Percentiles rank a stretch among this genome's conserved stretches.
Evolutionary conservation across 2,329 filamentous ascomycete genomes (phyloP).

Genomic region (Diplodia mutila): DNA sequence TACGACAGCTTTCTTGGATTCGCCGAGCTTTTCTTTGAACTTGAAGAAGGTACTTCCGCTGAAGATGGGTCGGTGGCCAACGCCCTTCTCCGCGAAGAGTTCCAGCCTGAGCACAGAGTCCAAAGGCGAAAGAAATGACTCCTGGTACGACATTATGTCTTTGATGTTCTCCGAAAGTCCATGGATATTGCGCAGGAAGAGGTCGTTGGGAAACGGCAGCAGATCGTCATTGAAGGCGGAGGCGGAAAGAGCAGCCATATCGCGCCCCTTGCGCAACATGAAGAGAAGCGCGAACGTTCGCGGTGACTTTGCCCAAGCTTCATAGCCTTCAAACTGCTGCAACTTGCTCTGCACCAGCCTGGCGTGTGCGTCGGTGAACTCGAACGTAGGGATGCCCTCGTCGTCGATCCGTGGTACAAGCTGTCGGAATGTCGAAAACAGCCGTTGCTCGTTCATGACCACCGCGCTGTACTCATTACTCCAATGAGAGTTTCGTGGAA

Average conservation of each 20-base stretch:
- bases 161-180: not conserved
- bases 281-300: not conserved
- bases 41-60: not conserved
- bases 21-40: not conserved
- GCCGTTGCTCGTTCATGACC: not conserved
- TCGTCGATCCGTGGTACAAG: not conserved
- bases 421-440: not conserved
- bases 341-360: not conserved
- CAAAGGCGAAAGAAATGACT: not conserved
- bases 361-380: not conserved
- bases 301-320: not conserved
- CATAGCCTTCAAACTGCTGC: not conserved
- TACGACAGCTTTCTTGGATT: not conserved
- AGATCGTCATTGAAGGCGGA: not conserved
- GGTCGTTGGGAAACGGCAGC: not conserved
- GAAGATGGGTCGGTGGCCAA: not conserved
- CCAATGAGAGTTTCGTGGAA: not conserved
- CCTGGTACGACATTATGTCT: not conserved
- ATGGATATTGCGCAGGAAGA: not conserved
- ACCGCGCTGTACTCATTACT: not conserved
- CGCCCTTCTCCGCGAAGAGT: not conserved
- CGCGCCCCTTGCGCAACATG: not conserved
- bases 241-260: not conserved
- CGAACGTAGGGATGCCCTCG: not conserved
- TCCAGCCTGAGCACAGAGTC: not conserved